phyloP scores from a whole-genome alignment of 1,139 yeast species.

The Candida tetrigidarum region DNA sequence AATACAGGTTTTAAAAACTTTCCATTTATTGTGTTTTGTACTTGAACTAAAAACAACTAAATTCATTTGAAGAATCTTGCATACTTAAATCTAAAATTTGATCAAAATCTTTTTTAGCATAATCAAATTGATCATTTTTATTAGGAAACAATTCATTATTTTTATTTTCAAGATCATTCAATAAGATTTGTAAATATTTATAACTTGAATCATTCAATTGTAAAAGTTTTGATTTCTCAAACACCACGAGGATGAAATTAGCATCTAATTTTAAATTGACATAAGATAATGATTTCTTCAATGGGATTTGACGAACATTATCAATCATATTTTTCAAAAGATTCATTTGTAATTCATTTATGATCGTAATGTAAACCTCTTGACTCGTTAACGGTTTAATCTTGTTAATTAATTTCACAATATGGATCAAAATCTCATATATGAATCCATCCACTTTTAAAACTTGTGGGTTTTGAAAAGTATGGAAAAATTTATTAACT shows the following conservation, averaged over 20 bases:
- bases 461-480: slow-evolving; percentile 9
- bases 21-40: too few relatives aligned
- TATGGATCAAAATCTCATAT: slow-evolving; percentile 44
- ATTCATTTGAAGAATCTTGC: slow-evolving; percentile 38
- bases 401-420: slow-evolving; percentile 45
- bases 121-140: slow-evolving; percentile 14
- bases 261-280: slow-evolving; percentile 41
- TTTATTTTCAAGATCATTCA: slow-evolving; percentile 36
- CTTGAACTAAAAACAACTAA: slow-evolving; percentile 28
- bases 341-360: slow-evolving; percentile 44
- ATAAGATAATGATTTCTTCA: slow-evolving; percentile 19
- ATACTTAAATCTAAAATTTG: slow-evolving; percentile 32
- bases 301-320: slow-evolving; percentile 26
- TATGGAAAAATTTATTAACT: slow-evolving; percentile 32
- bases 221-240: slow-evolving; percentile 40
- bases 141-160: slow-evolving; percentile 20
- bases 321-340: slow-evolving; percentile 40
- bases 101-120: slow-evolving; percentile 33
- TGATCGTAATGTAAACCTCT: slow-evolving; percentile 39
- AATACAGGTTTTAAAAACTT: too few relatives aligned
- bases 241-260: slow-evolving; percentile 44
- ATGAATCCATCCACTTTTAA: slow-evolving; percentile 44
- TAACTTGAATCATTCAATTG: slow-evolving; percentile 41
- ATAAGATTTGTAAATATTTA: slow-evolving; percentile 38
- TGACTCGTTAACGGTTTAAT: slow-evolving; percentile 48